Evolutionary conservation across 2,329 filamentous ascomycete species (phyloP).

Genomic region (Cadophora gregata): DNA sequence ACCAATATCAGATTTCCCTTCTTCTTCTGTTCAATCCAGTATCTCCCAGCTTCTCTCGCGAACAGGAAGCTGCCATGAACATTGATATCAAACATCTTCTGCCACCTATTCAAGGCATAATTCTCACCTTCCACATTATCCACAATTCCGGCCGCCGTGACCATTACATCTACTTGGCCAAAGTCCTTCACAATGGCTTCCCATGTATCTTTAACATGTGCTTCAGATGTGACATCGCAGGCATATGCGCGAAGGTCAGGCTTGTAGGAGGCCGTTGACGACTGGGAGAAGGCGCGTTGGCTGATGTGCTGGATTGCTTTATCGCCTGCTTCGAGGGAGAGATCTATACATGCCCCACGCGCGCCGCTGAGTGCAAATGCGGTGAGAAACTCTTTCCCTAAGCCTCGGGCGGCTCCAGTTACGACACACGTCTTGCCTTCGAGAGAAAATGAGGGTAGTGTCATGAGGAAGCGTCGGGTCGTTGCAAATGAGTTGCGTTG

Average conservation of each 20-base stretch:
- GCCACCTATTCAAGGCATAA: constrained; percentile 45
- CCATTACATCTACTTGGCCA: constrained; percentile 47
- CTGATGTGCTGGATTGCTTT: constrained; percentile 43
- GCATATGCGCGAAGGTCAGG: constrained; percentile 47
- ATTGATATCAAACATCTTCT: constrained; percentile 47
- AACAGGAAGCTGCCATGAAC: constrained; percentile 48
- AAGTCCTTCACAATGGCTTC: constrained; percentile 46
- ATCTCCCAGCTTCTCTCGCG: constrained; percentile 46
- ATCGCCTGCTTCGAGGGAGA: constrained; percentile 29
- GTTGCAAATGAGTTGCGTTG: neutral
- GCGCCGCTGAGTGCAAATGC: constrained; percentile 43
- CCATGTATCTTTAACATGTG: constrained; percentile 46
- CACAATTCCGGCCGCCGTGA: constrained; percentile 50
- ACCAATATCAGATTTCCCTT: constrained; percentile 41
- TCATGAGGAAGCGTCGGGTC: constrained; percentile 28
- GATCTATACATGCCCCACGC: constrained; percentile 37
- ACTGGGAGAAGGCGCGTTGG: constrained; percentile 37
- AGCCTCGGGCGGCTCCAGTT: constrained; percentile 57
- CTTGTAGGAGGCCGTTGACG: constrained; percentile 30
- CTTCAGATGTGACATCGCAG: constrained; percentile 48
- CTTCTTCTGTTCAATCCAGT: constrained; percentile 45
- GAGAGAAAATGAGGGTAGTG: constrained; percentile 50
- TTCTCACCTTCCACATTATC: constrained; percentile 45
- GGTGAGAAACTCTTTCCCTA: constrained; percentile 56
- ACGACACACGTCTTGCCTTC: constrained; percentile 52